Conservation (phyloP, 2,329 filamentous ascomycete species). For the Aspergillus alliaceus region DNA sequence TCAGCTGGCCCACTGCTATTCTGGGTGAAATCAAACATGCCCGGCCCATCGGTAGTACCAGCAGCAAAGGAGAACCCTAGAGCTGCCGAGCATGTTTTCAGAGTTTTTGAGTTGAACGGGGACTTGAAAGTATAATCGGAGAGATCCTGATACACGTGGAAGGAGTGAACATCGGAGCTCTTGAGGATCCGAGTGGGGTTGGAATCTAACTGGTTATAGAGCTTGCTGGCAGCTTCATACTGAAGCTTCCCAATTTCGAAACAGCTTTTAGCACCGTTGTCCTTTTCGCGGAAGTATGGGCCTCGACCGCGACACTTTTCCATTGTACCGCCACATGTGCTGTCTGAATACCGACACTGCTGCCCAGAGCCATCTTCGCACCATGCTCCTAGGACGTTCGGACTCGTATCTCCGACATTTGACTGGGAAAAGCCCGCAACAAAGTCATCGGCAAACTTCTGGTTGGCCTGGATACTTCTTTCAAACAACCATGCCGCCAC, state of each 20-base stretch:
- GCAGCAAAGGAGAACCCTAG: slow-evolving; percentile 91
- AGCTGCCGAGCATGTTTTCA: slow-evolving; percentile 78
- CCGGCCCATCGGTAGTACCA: slow-evolving; percentile 88
- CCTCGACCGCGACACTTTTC: slow-evolving; percentile 48
- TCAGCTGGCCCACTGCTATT: slow-evolving; percentile 71
- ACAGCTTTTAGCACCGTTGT: slow-evolving; percentile 50
- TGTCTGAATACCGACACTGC: slow-evolving; percentile 62
- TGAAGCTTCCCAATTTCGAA: slow-evolving; percentile 51
- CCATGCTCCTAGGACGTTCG: slow-evolving; percentile 83
- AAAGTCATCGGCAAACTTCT: slow-evolving; percentile 64
- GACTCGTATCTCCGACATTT: slow-evolving; percentile 86
- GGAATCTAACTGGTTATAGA: slow-evolving; percentile 58
- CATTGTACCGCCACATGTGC: slow-evolving; percentile 64
- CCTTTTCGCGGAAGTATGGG: slow-evolving; percentile 45
- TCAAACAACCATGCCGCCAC: slow-evolving; percentile 86
- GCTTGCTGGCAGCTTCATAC: slow-evolving; percentile 43
- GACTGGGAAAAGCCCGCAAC: slow-evolving; percentile 92
- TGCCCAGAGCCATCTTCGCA: slow-evolving; percentile 79
- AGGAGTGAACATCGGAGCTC: slow-evolving; percentile 70
- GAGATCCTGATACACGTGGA: slow-evolving; percentile 85
- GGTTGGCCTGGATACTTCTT: slow-evolving; percentile 58
- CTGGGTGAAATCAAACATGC: slow-evolving; percentile 90
- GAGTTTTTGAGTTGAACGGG: slow-evolving; percentile 61
- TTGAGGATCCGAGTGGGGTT: slow-evolving; percentile 45
- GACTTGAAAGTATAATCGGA: slow-evolving; percentile 71